Evolutionary conservation across 306 rosid genomes (phyloP), one percentile per base, ranked within the genome.

Genomic region (Sphenostylis stenocarpa): DNA sequence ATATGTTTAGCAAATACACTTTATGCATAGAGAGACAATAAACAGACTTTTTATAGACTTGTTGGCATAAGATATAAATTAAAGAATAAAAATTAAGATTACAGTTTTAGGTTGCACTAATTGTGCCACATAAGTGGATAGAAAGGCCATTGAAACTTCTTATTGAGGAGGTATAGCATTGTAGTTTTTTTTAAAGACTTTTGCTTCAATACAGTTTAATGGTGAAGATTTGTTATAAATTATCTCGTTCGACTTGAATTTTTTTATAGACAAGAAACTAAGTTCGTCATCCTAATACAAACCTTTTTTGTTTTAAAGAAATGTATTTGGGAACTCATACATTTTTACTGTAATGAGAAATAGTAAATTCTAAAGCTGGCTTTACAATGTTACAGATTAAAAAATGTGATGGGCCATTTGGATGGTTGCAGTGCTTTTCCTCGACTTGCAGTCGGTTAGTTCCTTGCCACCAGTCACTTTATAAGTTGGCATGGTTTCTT

Each of bases 391-490:
- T 74, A n/a, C 91, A 94, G 98, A 24, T 87, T 95, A 77, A 92
- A 83, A 87, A 90, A 90, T 83, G 96, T 95, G 61, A 86, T 84
- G 67, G 95, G 88, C 65, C 97, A 95, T 80, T 83, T 95, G 86
- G 98, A 92, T 41, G 92, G 93, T 64, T 80, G 87, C 66, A 91
- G 86, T n/a, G 82, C 81, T 14, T 94, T 94, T 85, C 98, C 98
- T 75, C 90, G 96, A 26, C 81, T 94, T 62, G 86, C 96, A 86
- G 86, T 95, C 3, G 98, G 97, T 95, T 63, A 36, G 89, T 51
- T 72, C 79, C 72, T 78, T 51, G 10, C 12, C 62, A 76, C 24
- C 72, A 69, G 7, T 75, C 41, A 49, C 57, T 55, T 69, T 26
- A 36, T 47, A 15, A n/a, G 19, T 24, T 49, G 5, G 2, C 31